These are phyloP conservation scores for Artemisia annua DNA, from an alignment of 129 eudicot species.

Conservation along the genomic window DNA sequence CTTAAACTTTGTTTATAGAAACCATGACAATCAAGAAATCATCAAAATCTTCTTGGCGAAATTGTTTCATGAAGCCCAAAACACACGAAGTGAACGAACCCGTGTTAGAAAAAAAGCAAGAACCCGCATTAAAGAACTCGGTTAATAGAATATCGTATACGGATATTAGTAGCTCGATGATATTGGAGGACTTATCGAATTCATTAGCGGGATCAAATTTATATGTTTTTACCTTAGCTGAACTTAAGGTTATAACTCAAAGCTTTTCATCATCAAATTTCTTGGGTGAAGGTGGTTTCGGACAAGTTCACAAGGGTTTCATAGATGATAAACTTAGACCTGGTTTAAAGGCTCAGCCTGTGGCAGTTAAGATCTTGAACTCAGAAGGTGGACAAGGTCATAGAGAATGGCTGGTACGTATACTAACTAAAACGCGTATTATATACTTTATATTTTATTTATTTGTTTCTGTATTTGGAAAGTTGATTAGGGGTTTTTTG, in stretches of 20 bases:
- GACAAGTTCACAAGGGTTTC: conserved; percentile 92
- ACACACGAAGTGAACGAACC: neutral
- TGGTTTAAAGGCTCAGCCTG: conserved; percentile 85
- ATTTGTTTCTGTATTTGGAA: too few relatives aligned
- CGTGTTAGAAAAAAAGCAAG: conserved; percentile 22
- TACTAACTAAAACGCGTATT: too few relatives aligned
- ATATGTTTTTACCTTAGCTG: conserved; percentile 56
- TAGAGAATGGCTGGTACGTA: conserved; percentile 87
- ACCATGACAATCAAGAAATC: conserved; percentile 53
- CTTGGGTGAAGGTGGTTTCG: conserved; percentile 94
- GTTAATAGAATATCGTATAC: conserved; percentile 42
- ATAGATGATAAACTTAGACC: conserved; percentile 86
- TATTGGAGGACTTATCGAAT: conserved; percentile 64
- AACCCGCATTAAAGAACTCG: conserved; percentile 26
- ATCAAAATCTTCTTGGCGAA: conserved; percentile 42
- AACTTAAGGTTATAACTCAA: conserved; percentile 79
- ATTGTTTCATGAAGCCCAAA: conserved; percentile 40
- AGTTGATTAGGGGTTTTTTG: neutral
- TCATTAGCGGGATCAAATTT: conserved; percentile 77
- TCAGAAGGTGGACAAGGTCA: conserved; percentile 90
- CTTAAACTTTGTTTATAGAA: neutral
- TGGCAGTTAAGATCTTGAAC: conserved; percentile 79
- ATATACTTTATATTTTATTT: too few relatives aligned
- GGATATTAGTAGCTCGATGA: conserved; percentile 48
- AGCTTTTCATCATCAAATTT: conserved; percentile 64